phyloP scores from a whole-genome alignment of 2,329 filamentous ascomycete species.

The Fusarium pseudocircinatum region DNA sequence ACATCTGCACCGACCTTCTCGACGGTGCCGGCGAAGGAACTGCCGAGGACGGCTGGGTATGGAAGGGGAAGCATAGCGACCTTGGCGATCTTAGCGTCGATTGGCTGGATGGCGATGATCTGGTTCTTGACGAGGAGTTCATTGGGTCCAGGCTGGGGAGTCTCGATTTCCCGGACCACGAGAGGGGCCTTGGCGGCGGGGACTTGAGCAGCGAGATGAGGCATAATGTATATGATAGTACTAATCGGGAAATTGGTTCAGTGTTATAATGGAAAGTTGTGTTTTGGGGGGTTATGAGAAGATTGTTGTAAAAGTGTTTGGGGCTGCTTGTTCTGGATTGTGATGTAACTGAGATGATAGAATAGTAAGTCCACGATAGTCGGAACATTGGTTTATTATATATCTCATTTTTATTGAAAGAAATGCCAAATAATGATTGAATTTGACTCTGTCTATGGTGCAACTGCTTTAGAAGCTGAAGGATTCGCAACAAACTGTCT shows the following conservation, averaged over 20 bases:
- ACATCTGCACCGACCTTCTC: conserved; percentile 11
- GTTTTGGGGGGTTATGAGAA: no score
- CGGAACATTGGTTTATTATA: background rate
- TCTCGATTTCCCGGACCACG: conserved; percentile 21
- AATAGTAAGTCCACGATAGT: rapidly evolving
- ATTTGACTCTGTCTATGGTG: background rate
- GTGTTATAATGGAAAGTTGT: no score
- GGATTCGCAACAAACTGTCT: background rate
- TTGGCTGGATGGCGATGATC: conserved; percentile 28
- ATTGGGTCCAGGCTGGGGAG: conserved; percentile 25
- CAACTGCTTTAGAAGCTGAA: background rate
- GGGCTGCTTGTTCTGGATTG: background rate
- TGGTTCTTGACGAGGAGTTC: conserved; percentile 35
- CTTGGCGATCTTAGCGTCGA: conserved; percentile 35
- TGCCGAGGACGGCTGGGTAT: conserved; percentile 28
- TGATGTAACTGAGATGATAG: rapidly evolving
- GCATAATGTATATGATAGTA: background rate
- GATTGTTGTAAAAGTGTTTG: rapidly evolving
- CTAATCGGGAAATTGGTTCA: rapidly evolving
- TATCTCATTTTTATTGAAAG: background rate
- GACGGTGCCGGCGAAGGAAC: conserved; percentile 30
- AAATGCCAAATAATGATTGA: no score
- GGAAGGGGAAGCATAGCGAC: conserved; percentile 30
- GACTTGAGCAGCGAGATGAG: conserved; percentile 27
- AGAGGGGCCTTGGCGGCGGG: conserved; percentile 28